These are phyloP conservation scores for Rubia peregrina DNA, from an alignment of 305 asterid genomes.

Conservation along the genomic window DNA sequence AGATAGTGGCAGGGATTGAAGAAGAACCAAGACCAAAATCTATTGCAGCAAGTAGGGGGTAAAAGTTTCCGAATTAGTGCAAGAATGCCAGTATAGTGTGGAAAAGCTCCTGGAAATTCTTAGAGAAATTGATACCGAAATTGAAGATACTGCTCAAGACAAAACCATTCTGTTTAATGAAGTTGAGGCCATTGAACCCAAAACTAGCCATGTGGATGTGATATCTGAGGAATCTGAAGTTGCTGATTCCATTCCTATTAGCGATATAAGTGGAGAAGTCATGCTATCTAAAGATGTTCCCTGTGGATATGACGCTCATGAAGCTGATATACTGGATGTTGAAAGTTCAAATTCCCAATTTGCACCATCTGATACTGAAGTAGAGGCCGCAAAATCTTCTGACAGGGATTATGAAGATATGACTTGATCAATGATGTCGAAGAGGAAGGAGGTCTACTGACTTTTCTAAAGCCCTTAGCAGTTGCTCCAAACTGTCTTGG, in stretches of 20 bases:
- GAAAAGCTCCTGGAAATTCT: neutral
- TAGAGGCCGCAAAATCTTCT: conserved; percentile 18
- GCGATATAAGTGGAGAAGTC: conserved; percentile 21
- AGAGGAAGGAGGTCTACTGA: conserved; percentile 24
- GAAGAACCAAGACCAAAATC: no score
- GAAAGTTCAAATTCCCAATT: conserved; percentile 8
- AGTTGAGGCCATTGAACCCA: neutral
- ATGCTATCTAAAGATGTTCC: conserved; percentile 9
- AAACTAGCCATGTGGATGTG: neutral
- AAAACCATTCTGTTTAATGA: neutral
- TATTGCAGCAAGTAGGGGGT: no score
- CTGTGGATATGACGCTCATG: conserved; percentile 22
- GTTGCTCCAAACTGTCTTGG: no score
- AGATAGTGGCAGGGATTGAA: no score
- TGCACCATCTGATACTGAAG: conserved; percentile 32
- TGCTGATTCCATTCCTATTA: conserved; percentile 20
- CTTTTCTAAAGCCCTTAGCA: conserved; percentile 28
- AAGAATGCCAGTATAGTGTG: no score
- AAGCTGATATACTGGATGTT: conserved; percentile 25
- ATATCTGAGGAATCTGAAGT: conserved; percentile 18
- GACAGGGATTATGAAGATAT: conserved; percentile 21
- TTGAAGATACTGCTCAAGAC: conserved; percentile 2
- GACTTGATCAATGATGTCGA: conserved; percentile 25
- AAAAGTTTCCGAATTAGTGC: no score
- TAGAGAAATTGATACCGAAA: conserved; percentile 4